These are phyloP conservation scores for Diaporthe destruens DNA, from an alignment of 2,329 filamentous ascomycete genomes.

Conservation along the genomic window DNA sequence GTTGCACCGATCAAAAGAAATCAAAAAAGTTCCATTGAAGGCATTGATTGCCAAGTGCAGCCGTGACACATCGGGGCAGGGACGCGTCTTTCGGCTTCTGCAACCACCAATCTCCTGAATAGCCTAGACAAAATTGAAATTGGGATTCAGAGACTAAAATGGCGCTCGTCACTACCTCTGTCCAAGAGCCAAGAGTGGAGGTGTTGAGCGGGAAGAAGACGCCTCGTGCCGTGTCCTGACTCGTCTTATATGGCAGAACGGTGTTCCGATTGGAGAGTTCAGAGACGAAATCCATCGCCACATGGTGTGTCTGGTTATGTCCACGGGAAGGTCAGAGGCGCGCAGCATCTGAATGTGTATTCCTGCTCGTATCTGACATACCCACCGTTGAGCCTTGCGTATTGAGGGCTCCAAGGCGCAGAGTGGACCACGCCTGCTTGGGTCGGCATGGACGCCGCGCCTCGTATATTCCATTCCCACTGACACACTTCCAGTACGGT, in stretches of 20 bases:
- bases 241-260: not conserved
- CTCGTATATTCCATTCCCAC: slow-evolving; percentile 19
- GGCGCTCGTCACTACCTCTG: not conserved
- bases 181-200: not conserved
- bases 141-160: not conserved
- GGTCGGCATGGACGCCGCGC: not conserved
- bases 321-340: not conserved
- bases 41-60: not conserved
- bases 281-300: not conserved
- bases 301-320: not conserved
- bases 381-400: not conserved
- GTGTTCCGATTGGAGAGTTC: not conserved
- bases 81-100: not conserved
- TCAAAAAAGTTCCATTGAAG: not conserved
- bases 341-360: not conserved
- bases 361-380: slow-evolving; percentile 5
- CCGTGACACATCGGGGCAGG: not conserved
- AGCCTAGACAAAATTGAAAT: not conserved
- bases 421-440: not conserved
- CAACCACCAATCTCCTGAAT: not conserved
- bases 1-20: not conserved
- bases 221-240: slow-evolving; percentile 9
- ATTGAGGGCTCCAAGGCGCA: slow-evolving; percentile 2
- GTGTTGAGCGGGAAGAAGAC: not conserved
- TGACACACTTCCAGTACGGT: too few species aligned